phyloP scores from a whole-genome alignment of 2,329 filamentous ascomycete species.

The Hymenotorrendiella dingleyae region DNA sequence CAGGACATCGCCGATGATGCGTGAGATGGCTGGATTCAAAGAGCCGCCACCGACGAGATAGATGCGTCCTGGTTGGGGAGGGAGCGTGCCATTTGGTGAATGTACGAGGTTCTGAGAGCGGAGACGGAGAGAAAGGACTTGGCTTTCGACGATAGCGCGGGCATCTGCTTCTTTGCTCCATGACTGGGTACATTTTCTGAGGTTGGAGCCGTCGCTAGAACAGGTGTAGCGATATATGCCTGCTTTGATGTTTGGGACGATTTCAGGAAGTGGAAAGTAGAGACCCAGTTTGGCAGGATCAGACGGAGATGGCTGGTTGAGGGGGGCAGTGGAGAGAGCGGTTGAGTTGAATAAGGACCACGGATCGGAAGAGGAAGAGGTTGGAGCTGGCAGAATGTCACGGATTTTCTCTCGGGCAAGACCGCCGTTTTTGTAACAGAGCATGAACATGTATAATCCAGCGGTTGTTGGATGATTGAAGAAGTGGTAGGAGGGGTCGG shows the following conservation, averaged over 20 bases:
- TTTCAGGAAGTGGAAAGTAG: constrained; percentile 94
- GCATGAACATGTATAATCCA: constrained; percentile 98
- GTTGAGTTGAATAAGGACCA: constrained; percentile 80
- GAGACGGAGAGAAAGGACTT: constrained; percentile 84
- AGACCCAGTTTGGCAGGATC: constrained; percentile 77
- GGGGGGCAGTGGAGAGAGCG: constrained; percentile 60
- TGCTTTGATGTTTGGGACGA: constrained; percentile 81
- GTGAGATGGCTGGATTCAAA: constrained; percentile 81
- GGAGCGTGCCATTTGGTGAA: constrained; percentile 48
- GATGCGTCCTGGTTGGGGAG: constrained; percentile 79
- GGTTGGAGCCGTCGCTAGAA: constrained; percentile 47
- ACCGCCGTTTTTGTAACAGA: constrained; percentile 98
- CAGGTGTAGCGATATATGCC: constrained; percentile 82
- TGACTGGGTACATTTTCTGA: constrained; percentile 34
- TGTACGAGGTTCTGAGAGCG: constrained; percentile 73
- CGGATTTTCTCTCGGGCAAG: constrained; percentile 86
- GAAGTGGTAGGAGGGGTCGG: constrained; percentile 90
- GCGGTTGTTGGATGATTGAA: constrained; percentile 93
- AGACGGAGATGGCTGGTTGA: constrained; percentile 51
- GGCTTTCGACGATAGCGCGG: constrained; percentile 86
- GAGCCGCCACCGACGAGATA: constrained; percentile 94
- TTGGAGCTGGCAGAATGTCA: constrained; percentile 61
- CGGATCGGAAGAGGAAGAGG: constrained; percentile 43
- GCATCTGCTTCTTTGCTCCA: constrained; percentile 68
- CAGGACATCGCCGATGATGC: constrained; percentile 79